These are phyloP conservation scores for Aspergillus avenaceus DNA, from an alignment of 495 filamentous ascomycete species.

Conservation along the genomic window DNA sequence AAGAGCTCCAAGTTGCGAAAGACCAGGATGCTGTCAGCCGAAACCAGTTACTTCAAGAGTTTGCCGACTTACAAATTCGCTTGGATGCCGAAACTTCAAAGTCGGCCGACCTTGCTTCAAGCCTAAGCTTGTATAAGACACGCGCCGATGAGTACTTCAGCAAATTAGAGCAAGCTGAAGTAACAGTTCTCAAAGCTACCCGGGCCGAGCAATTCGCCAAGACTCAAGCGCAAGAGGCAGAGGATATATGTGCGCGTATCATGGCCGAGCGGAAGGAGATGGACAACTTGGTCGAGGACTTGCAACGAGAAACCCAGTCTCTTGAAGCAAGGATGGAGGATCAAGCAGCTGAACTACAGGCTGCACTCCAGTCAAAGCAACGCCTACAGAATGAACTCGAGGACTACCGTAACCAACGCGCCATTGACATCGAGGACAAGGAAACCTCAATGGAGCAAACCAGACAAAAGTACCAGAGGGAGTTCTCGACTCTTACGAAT, in stretches of 20 bases:
- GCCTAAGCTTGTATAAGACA: slow-evolving; percentile 83
- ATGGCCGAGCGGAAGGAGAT: slow-evolving; percentile 91
- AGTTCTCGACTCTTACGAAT: slow-evolving; percentile 81
- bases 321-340: slow-evolving; percentile 91
- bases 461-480: slow-evolving; percentile 91
- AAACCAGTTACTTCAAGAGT: slow-evolving; percentile 85
- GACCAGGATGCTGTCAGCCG: slow-evolving; percentile 84
- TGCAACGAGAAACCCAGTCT: slow-evolving; percentile 83
- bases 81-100: slow-evolving; percentile 86
- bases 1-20: slow-evolving; percentile 68
- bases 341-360: slow-evolving; percentile 81
- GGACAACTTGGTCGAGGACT: slow-evolving; percentile 82
- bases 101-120: slow-evolving; percentile 77
- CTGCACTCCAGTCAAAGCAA: slow-evolving; percentile 85
- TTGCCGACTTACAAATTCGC: slow-evolving; percentile 88
- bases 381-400: slow-evolving; percentile 96
- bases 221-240: slow-evolving; percentile 79
- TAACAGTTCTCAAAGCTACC: slow-evolving; percentile 86
- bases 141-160: slow-evolving; percentile 95
- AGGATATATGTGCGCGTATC: slow-evolving; percentile 84
- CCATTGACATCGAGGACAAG: slow-evolving; percentile 95
- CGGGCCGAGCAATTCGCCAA: slow-evolving; percentile 93
- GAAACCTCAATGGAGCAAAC: slow-evolving; percentile 96
- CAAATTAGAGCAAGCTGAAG: slow-evolving; percentile 96
- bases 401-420: slow-evolving; percentile 91